phyloP scores from a whole-genome alignment of 2,329 filamentous ascomycete species.

The Cladosporium sp. region DNA sequence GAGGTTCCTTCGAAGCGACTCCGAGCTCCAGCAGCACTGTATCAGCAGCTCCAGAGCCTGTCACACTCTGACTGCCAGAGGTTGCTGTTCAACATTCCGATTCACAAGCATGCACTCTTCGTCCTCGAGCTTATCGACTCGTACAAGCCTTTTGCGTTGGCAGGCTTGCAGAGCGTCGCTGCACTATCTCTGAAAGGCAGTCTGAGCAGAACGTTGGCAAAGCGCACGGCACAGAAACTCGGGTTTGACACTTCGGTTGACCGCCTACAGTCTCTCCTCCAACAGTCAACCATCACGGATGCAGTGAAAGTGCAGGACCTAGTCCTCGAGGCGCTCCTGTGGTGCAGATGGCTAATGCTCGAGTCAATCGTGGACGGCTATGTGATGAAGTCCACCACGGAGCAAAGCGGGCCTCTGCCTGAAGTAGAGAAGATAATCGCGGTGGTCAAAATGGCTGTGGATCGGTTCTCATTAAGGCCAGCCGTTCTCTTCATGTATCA shows the following conservation, averaged over 20 bases:
- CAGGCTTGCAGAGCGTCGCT: conserved; percentile 17
- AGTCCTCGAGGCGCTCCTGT: conserved; percentile 11
- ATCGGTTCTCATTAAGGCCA: neutral
- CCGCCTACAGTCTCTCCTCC: neutral
- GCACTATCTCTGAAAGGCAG: conserved; percentile 20
- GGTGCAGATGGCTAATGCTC: conserved; percentile 19
- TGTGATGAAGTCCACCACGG: conserved; percentile 8
- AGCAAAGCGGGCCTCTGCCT: conserved; percentile 1
- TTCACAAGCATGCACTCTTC: conserved; percentile 14
- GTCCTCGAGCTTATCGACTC: conserved; percentile 17
- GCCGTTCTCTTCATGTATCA: conserved; percentile 13
- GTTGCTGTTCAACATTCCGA: conserved; percentile 14
- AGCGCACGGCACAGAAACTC: conserved; percentile 16
- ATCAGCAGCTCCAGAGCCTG: conserved; percentile 13
- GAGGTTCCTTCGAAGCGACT: conserved; percentile 18
- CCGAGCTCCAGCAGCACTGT: neutral
- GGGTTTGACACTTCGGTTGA: conserved; percentile 1
- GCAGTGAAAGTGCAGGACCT: neutral
- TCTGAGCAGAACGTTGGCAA: conserved; percentile 19
- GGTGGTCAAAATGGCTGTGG: conserved; percentile 5
- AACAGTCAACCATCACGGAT: neutral
- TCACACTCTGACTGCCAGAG: neutral
- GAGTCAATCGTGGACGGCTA: conserved; percentile 20
- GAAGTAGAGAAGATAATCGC: neutral
- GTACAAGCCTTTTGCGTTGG: conserved; percentile 23